Evolutionary conservation across 2,329 filamentous ascomycete species (phyloP), one percentile per base, ranked within the genome.

Genomic region (Biscogniauxia sp.): DNA sequence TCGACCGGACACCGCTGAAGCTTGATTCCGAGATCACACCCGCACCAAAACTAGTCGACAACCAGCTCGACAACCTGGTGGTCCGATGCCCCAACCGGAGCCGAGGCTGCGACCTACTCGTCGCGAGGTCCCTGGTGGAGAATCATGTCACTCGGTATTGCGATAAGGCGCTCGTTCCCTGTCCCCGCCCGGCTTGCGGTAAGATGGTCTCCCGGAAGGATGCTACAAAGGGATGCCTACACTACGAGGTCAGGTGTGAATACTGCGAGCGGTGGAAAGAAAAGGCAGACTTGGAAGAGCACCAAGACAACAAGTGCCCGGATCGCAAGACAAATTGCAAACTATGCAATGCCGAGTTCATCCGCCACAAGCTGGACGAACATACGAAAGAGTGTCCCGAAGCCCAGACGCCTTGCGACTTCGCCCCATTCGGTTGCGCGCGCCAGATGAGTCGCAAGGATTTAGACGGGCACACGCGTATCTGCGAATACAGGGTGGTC

Each of bases 11-110:
- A 28, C 71, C 72, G 13, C 68, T 74, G 9, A 73, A 78, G 61
- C 71, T 74, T 20, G 66, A 66, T 19, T 70, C 70, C 60, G 69
- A 72, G 28, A 72, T 71, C 5, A 68, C 69, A 6, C 55, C 66
- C n/a, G 75, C 74, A 1, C 75, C 75, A 20, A 79, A 77, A 58
- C 77, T 89, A 50, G 76, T 89, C 52, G 76, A 80, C 51, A 87
- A 87, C 20, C 84, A 88, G 70, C 81, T 89, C 20, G 86, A 88
- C 64, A 81, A 77, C 60, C 77, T 89, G 11, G 73, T 78, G 25
- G 87, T 87, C 54, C 79, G 80, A 60, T 89, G 87, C 58, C 85
- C 86, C 1, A 84, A 86, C 64, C 70, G 74, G 2, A 69, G 70
- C 15, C 72, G 77, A 41, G 84, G 84, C 8, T 89, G 87, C 70